Percentiles rank a stretch among this genome's conserved stretches.
These are phyloP conservation scores for Apiotrichum gamsii DNA, from an alignment of 1,284 basidiomycete species.

Conservation along the genomic window DNA sequence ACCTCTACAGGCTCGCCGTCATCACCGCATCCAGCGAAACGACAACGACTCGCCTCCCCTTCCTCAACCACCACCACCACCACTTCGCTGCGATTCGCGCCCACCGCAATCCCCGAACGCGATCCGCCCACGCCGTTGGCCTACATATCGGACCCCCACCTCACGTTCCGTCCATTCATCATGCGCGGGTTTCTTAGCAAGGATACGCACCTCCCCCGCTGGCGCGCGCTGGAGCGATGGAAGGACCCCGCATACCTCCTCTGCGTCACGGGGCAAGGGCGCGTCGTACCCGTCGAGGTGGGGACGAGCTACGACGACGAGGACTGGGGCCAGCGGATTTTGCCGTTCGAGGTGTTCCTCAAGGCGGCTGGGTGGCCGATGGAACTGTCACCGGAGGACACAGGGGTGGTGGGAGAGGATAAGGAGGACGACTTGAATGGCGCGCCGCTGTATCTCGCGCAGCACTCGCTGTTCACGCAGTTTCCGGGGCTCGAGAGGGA, in stretches of 20 bases:
- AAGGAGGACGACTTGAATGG: background rate
- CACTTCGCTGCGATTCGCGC: conserved; percentile 15
- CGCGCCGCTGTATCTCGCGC: conserved; percentile 74
- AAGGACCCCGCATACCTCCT: conserved; percentile 61
- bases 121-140: conserved; percentile 55
- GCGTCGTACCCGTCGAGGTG: conserved; percentile 84
- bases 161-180: conserved; percentile 60
- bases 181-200: conserved; percentile 54
- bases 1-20: too few relatives aligned
- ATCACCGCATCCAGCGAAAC: background rate
- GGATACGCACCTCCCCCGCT: conserved; percentile 64
- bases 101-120: conserved; percentile 43
- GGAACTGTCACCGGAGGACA: too few relatives aligned
- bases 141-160: conserved; percentile 51
- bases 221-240: conserved; percentile 57
- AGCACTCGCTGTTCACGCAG: conserved; percentile 77
- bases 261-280: conserved; percentile 62
- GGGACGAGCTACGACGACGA: conserved; percentile 74
- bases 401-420: background rate
- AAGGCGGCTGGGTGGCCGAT: conserved; percentile 50
- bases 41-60: background rate
- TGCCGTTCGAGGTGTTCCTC: conserved; percentile 73
- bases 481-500: conserved; percentile 72
- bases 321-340: conserved; percentile 75
- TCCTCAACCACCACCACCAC: background rate